phyloP scores from a whole-genome alignment of 352 stramenopile species.

The Globisporangium orthogonon region DNA sequence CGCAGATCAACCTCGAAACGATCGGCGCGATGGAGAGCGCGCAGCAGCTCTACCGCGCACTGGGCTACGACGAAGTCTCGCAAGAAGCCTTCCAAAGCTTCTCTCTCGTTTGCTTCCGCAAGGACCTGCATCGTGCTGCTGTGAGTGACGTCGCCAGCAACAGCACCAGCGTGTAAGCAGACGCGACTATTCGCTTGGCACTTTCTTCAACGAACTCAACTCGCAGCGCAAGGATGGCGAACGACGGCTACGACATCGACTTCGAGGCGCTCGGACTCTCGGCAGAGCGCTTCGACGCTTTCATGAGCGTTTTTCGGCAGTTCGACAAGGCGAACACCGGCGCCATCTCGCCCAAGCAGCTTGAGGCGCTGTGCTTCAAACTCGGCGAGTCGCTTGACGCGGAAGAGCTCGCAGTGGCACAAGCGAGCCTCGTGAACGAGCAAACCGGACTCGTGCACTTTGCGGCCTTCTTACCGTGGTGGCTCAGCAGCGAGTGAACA shows the following conservation, averaged over 20 bases:
- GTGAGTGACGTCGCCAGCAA: too few species aligned
- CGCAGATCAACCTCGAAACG: slow-evolving; percentile 45
- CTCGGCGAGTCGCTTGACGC: slow-evolving; percentile 52
- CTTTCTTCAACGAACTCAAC: neutral
- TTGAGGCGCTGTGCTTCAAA: slow-evolving; percentile 53
- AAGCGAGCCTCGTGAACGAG: slow-evolving; percentile 38
- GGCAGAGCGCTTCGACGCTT: slow-evolving; percentile 46
- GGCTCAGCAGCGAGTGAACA: slow-evolving; percentile 21
- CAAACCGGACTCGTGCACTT: slow-evolving; percentile 60
- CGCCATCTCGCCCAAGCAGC: slow-evolving; percentile 43
- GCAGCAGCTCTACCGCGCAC: slow-evolving; percentile 39
- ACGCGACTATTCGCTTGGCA: neutral
- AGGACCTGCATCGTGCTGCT: slow-evolving; percentile 12
- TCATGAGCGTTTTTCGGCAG: slow-evolving; percentile 41
- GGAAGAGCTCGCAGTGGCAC: slow-evolving; percentile 43
- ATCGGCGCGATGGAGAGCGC: slow-evolving; percentile 53
- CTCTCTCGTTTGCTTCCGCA: slow-evolving; percentile 48
- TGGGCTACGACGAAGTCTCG: slow-evolving; percentile 33
- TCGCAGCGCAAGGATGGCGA: neutral
- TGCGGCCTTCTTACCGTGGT: slow-evolving; percentile 54
- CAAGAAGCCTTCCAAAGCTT: slow-evolving; percentile 30
- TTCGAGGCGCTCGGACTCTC: slow-evolving; percentile 40
- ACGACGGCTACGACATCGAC: slow-evolving; percentile 35
- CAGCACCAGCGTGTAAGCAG: neutral
- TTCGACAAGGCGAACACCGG: slow-evolving; percentile 44